Evolutionary conservation across 495 filamentous ascomycete species (phyloP), one percentile per base, ranked within the genome.

Genomic region (Chaetomium tenue): DNA sequence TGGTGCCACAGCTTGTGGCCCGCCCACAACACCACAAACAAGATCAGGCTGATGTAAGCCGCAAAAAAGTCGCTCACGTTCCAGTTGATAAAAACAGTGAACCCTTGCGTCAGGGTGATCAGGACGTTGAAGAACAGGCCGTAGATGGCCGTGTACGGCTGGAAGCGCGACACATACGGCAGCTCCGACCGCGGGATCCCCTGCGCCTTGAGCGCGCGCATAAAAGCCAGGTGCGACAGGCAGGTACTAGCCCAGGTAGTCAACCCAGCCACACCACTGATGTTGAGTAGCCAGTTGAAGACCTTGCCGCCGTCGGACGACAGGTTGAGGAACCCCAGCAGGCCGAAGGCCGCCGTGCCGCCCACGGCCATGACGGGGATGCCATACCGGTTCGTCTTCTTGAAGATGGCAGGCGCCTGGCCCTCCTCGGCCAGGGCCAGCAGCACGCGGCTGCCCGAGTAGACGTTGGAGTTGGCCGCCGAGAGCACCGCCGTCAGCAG

Each of bases 91-190:
- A 88, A 91, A 3, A 81, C 75, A 5, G 83, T 88, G 72, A 91
- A 91, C 6, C 88, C 88, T 72, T 90, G 87, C 5, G 87, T 89
- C 16, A 91, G 46, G 55, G 85, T 83, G 66, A 90, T 86, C 50
- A 90, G 71, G 25, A 83, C 63, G 76, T 82, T 86, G 78, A 89
- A 88, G 65, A 85, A 82, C 33, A 90, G 77, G 5, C 87, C 88
- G 57, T 79, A 81, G 74, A 77, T 85, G 13, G 84, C 79, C 47
- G 81, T 76, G 71, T 76, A 89, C 3, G 86, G 86, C 72, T 88
- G 85, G 67, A 81, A 76, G 22, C 81, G 75, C 12, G 84, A 82
- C 57, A 81, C 78, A 72, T 85, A 90, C 0, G 86, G 85, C 33
- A 89, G 75, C 6, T 70, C 63, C 33, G 63, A 63, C 4, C 82